A percentile compares a stretch with the other conserved stretches of the same genome.
Evolutionary conservation across 805 yeast species (phyloP).

Genomic region (Schwanniomyces polymorphus): DNA sequence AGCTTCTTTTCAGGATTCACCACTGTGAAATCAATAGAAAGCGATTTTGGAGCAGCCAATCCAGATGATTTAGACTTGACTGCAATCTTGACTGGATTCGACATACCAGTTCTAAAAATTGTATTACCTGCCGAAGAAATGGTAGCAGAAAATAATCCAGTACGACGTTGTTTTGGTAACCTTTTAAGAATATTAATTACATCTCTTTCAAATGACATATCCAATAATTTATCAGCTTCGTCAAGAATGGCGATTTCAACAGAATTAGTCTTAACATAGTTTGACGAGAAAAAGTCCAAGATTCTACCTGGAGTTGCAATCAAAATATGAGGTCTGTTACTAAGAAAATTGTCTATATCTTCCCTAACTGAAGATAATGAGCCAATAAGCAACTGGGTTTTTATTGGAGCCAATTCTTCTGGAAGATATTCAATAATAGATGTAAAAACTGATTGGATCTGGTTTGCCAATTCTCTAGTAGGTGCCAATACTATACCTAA

Average conservation of each 20-base stretch:
- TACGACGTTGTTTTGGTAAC: slow-evolving; percentile 88
- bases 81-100: slow-evolving; percentile 86
- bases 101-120: slow-evolving; percentile 83
- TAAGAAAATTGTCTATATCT: slow-evolving; percentile 62
- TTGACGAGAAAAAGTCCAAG: slow-evolving; percentile 66
- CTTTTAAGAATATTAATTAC: slow-evolving; percentile 63
- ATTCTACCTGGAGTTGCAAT: slow-evolving; percentile 94
- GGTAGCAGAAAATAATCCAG: slow-evolving; percentile 94
- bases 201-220: slow-evolving; percentile 69
- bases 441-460: slow-evolving; percentile 67
- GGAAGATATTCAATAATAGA: slow-evolving; percentile 60
- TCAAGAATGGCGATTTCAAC: slow-evolving; percentile 80
- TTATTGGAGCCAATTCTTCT: slow-evolving; percentile 40
- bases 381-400: slow-evolving; percentile 65
- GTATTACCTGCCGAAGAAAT: slow-evolving; percentile 77
- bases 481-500: slow-evolving; percentile 75
- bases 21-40: slow-evolving; percentile 61
- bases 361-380: slow-evolving; percentile 64
- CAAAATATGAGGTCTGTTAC: slow-evolving; percentile 65
- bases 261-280: slow-evolving; percentile 56
- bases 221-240: slow-evolving; percentile 90
- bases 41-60: slow-evolving; percentile 58
- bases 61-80: slow-evolving; percentile 54
- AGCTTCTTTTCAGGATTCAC: slow-evolving; percentile 63
- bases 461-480: slow-evolving; percentile 67